These are phyloP conservation scores for Calophaca sinica DNA, from an alignment of 306 rosid genomes.

Conservation along the genomic window DNA sequence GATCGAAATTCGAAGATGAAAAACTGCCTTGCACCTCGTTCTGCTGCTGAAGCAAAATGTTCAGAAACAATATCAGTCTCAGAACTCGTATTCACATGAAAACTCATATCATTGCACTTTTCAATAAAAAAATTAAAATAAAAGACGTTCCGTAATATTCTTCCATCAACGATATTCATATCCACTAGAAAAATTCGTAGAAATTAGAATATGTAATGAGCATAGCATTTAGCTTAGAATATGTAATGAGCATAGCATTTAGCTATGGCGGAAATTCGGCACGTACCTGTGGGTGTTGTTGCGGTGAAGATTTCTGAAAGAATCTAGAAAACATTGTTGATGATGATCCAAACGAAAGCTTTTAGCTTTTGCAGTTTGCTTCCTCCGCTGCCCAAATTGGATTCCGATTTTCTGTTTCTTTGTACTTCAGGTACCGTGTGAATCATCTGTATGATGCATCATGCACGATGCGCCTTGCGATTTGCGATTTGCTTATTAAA, in stretches of 20 bases:
- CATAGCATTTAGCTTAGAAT: conserved; percentile 30
- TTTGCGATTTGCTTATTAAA: not conserved
- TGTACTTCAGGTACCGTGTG: conserved; percentile 48
- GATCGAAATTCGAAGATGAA: conserved; percentile 56
- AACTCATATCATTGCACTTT: conserved; percentile 27
- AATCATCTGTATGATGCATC: conserved; percentile 47
- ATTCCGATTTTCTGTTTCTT: conserved; percentile 45
- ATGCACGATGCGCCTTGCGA: not conserved
- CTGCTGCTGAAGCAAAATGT: conserved; percentile 39
- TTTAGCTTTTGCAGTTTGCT: conserved; percentile 41
- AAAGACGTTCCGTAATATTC: not conserved
- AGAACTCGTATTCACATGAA: conserved; percentile 11
- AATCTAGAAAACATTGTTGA: conserved; percentile 71
- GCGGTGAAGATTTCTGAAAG: conserved; percentile 53
- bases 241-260: conserved; percentile 11
- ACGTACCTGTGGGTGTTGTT: conserved; percentile 56
- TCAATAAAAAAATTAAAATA: not conserved
- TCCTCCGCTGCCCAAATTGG: conserved; percentile 32
- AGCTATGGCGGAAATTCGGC: conserved; percentile 34
- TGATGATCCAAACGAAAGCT: conserved; percentile 41
- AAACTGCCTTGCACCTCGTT: conserved; percentile 50
- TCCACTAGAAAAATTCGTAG: not conserved
- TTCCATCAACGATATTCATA: not conserved
- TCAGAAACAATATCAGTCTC: conserved; percentile 30
- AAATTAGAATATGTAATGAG: conserved; percentile 23